Base-by-base conservation (phyloP, 2,329 filamentous ascomycete species). In the Elsinoe perseae region DNA sequence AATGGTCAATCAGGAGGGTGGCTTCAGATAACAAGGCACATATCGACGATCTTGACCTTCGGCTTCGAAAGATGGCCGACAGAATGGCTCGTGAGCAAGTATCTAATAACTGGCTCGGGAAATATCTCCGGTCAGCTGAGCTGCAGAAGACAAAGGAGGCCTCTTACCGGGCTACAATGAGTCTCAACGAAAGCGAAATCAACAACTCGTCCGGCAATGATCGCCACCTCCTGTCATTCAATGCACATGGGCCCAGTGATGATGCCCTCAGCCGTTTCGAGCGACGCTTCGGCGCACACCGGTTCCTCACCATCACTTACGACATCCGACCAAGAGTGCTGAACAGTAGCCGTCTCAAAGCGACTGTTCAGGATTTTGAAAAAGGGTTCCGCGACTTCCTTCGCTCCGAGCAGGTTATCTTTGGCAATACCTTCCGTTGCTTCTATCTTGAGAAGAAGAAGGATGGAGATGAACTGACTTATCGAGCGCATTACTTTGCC, bases 81-180 rank as follows among this genome's bases (percentile, higher is more conserved):
- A 44, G n/a, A 27, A 12, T 10, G 20, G 44, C 27, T 30, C 44
- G 14, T 30, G 44, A 50, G 21, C 25, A 32, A 16, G 32, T 50
- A 23, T 12, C 18, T 16, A 50, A n/a, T 6, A 25, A 32, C n/a
- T 50, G 44, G 44, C 44, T 50, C 2, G 44, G 14, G 18, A 18
- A 14, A 50, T 50, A 30, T 14, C 8, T 50, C 10, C 25, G 25
- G 7, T 88, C 91, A 1, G 82, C 85, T 69, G 89, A 95, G 34
- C 71, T 95, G 57, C 89, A 92, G 66, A 95, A 92, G 73, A 88
- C 89, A 12, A 90, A 95, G 66, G 95, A 95, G 66, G 91, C 95
- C 68, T 87, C 83, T 61, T 96, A 83, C 70, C 86, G 95, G 60
- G 91, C 90, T 6, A 38, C 23, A 12, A 16, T 52, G 48, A 20